These are phyloP conservation scores for Diaporthe aspalathi DNA, from an alignment of 2,329 filamentous ascomycete species.

Conservation along the genomic window DNA sequence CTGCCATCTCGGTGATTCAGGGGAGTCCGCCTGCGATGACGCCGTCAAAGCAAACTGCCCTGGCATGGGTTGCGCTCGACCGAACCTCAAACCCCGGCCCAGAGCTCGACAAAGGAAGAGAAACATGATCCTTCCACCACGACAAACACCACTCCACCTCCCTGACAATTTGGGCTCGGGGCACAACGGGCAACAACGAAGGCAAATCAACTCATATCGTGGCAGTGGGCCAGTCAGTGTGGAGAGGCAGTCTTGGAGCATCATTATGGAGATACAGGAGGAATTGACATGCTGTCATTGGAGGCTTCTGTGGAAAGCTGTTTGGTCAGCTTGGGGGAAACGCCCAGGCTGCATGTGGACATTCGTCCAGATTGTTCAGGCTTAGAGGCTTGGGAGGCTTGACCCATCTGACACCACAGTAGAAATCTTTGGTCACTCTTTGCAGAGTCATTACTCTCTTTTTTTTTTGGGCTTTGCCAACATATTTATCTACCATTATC, in stretches of 20 bases:
- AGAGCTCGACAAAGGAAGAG: neutral
- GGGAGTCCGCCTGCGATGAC: neutral
- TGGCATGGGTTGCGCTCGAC: neutral
- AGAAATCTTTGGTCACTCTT: neutral
- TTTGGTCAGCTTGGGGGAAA: neutral
- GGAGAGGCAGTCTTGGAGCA: neutral
- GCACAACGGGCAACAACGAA: neutral
- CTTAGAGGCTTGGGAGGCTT: neutral
- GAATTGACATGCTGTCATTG: neutral
- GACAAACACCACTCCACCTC: neutral
- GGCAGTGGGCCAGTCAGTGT: neutral
- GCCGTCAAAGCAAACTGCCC: neutral
- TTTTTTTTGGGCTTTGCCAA: neutral
- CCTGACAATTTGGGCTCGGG: neutral
- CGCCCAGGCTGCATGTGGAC: too few species aligned
- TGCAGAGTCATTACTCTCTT: neutral
- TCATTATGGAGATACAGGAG: too few species aligned
- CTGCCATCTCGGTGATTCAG: neutral
- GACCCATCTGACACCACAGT: neutral
- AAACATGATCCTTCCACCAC: neutral
- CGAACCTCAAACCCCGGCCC: neutral
- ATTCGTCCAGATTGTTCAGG: too few species aligned
- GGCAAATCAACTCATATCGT: neutral
- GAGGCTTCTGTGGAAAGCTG: neutral
- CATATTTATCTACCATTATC: neutral